Evolutionary conservation across 2,329 filamentous ascomycete genomes (phyloP), one percentile per base, ranked within the genome.

Genomic region (Colletotrichum spinosum): DNA sequence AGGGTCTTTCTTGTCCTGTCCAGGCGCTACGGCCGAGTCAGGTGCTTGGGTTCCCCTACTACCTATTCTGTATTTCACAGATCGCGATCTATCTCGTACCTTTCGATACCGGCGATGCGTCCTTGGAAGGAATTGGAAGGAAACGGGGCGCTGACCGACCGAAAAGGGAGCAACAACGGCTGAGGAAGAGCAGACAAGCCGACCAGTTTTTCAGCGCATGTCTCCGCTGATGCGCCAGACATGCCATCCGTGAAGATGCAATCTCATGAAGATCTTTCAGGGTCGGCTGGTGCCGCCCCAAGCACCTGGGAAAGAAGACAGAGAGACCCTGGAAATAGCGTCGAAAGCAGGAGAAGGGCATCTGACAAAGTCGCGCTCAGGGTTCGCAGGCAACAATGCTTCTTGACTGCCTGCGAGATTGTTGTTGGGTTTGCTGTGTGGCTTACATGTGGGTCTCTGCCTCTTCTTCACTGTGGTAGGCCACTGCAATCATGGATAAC

Each of bases 11-110:
- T 37, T 13, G 13, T 35, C n/a, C 45, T 61, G 8, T 51, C 15
- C 34, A 60, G 55, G 33, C 55, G 15, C 53, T 53, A 62, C 37
- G 58, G 63, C 48, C 58, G 63, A 65, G 63, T 65, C 63, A 62
- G 63, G 52, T 57, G 58, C 46, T 49, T 35, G 44, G 51, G 49
- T 52, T 17, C 44, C 54, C 33, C n/a, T n/a, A 13, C 38, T 55
- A 13, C 33, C 17, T n/a, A n/a, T 50, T 61, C 17, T 15, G 33
- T 46, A 37, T 53, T 39, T 45, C 33, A 45, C 39, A 33, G 45
- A 57, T 50, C 55, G 55, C 55, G 55, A 57, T 57, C 55, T 57
- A 49, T 17, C 45, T 57, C 17, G 37, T 57, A 34, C 55, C 17
- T 48, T 37, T 50, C 55, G 51, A 57, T 49, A 33, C 44, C 17